Evolutionary conservation across 2,329 filamentous ascomycete species (phyloP), one percentile per base, ranked within the genome.

Genomic region (Pezicula neosporulosa): DNA sequence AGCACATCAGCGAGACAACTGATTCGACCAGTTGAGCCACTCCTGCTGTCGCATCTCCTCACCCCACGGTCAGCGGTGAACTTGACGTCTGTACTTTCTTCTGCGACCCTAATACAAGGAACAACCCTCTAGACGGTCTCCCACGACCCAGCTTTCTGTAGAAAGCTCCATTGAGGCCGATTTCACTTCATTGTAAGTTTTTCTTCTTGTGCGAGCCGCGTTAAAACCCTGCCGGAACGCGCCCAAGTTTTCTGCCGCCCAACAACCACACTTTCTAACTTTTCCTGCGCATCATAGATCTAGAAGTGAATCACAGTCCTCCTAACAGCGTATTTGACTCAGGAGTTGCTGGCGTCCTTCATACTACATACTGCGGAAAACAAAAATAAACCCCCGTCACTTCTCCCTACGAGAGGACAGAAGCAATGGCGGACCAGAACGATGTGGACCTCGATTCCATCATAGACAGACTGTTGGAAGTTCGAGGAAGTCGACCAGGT

Each of bases 361-460:
- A 47, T 39, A 36, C 30, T 50, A 52, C 46, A 48, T 48, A 60
- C 57, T 63, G 64, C 60, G 62, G 58, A 60, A 60, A 56, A 56
- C 60, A 60, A 56, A 56, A 54, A 53, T 44, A 52, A 52, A 55
- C 52, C 60, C 58, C 62, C 58, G 54, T 60, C 54, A 56, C 57
- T 61, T 60, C 60, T 63, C 57, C 57, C 62, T 53, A 60, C 49
- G 52, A 60, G 63, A 64, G 66, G 65, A 62, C 51, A 58, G 60
- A 62, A 63, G 63, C 70, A 69, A 89, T 89, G 86, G 85, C 85
- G 72, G 86, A 89, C 74, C 77, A 83, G 69, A 81, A 90, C 76
- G 93, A 97, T 76, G 90, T 97, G 77, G 93, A 97, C 78, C 83
- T 99, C 77, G 94, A 99, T 76, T 97, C 92, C 68, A 96, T 97